Base-by-base conservation (phyloP, 129 eudicot genomes). In the Apium graveolens region DNA sequence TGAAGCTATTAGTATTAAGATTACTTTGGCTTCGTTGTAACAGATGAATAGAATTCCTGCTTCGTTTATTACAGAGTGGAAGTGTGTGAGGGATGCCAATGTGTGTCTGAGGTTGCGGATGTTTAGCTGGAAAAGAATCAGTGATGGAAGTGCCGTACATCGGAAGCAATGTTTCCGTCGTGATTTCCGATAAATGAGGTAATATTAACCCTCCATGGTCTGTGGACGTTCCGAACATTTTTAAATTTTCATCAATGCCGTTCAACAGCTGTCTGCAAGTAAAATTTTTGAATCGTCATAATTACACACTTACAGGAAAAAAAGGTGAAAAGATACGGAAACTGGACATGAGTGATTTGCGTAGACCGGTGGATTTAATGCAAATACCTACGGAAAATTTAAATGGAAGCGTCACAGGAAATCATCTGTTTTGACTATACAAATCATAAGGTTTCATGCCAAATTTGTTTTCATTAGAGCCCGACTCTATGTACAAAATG, bases 61-160 rank as follows among this genome's bases (percentile, higher is more conserved):
- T 78, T 11, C 96, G 96, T 80, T 90, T 93, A 78, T 94, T 80
- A 7, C 96, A 76, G 46, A 78, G 72, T 60, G 86, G 89, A 39
- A 88, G 75, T 42, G 86, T 24, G 29, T 0, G 65, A 57, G 31
- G 29, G 65, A 57, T 11, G 65, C 65, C 14, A 57, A 11, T 57
- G 65, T 80, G 78, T 79, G 88, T 12, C 89, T 84, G 20, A 89
- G 82, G 53, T 91, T 89, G 78, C 1, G 44, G 76, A 32, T 78
- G 31, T 53, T 75, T 65, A 16, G 75, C 69, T 70, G 85, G 83
- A 11, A 81, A 11, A 16, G 83, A 70, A 73, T 80, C 79, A 37
- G 76, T 57, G 29, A 77, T 42, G 4, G 73, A 80, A 18, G 90
- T 80, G 57, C 86, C 85, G 81, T 85, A 86, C 84, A 83, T 66